phyloP scores from a whole-genome alignment of 2,329 filamentous ascomycete genomes.

The Penicillium sp. region DNA sequence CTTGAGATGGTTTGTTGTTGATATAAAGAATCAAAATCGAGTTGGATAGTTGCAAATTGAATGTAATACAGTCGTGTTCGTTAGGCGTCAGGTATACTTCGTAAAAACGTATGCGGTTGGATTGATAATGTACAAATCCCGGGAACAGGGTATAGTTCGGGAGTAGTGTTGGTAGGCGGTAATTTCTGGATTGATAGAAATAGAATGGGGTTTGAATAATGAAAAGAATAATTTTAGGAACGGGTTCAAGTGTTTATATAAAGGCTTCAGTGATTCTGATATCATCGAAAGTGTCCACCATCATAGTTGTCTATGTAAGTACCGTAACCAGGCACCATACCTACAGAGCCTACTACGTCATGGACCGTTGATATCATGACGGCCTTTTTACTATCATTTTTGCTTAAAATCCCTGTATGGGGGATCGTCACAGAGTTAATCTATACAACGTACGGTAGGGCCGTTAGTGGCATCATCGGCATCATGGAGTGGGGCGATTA shows the following conservation, averaged over 20 bases:
- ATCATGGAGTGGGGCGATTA: slow-evolving; percentile 22
- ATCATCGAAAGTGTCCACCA: slow-evolving; percentile 11
- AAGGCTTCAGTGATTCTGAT: slow-evolving; percentile 13
- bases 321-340: slow-evolving; percentile 10
- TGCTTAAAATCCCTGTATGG: slow-evolving; percentile 10
- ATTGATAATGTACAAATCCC: slow-evolving; percentile 3
- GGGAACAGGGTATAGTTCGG: slow-evolving; percentile 8
- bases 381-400: background rate
- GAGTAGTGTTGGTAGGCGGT: background rate
- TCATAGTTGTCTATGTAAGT: slow-evolving; percentile 11
- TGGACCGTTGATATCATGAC: slow-evolving; percentile 24
- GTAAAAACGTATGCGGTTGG: background rate
- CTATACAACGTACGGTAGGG: slow-evolving; percentile 7
- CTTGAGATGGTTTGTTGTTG: background rate
- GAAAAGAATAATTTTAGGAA: background rate
- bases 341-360: slow-evolving; percentile 23
- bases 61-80: background rate
- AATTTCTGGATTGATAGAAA: slow-evolving; percentile 6
- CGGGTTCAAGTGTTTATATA: slow-evolving; percentile 3
- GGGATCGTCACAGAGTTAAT: slow-evolving; percentile 16
- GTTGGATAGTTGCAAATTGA: background rate
- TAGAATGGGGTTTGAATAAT: background rate
- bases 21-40: background rate
- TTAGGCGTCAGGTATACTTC: slow-evolving; percentile 2
- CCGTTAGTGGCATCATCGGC: slow-evolving; percentile 14